These are phyloP conservation scores for Capronia coronata DNA, from an alignment of 2,329 filamentous ascomycete species.

Conservation along the genomic window DNA sequence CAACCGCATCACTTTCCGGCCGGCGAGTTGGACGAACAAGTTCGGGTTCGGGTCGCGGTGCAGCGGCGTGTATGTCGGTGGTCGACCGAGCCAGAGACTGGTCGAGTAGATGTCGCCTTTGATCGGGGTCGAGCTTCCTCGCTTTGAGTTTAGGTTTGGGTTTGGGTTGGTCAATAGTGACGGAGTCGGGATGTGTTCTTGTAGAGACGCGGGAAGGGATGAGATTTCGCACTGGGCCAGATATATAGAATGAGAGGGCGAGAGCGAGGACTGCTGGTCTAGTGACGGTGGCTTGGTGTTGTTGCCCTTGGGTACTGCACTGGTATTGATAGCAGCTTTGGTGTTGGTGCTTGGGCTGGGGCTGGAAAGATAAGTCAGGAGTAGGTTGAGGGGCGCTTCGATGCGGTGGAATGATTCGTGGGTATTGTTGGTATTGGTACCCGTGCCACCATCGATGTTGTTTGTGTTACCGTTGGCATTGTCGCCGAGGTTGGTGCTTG, in stretches of 20 bases:
- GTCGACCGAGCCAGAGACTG: slow-evolving; percentile 80
- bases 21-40: slow-evolving; percentile 74
- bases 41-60: slow-evolving; percentile 95
- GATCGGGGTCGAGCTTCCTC: slow-evolving; percentile 33
- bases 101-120: slow-evolving; percentile 80
- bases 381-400: slow-evolving; percentile 52
- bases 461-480: background rate
- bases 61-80: slow-evolving; percentile 82
- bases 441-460: background rate
- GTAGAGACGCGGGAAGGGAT: slow-evolving; percentile 59
- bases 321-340: background rate
- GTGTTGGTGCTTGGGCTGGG: slow-evolving; percentile 11
- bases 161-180: slow-evolving; percentile 22
- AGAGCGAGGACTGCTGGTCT: background rate
- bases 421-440: background rate
- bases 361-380: slow-evolving; percentile 50
- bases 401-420: slow-evolving; percentile 40
- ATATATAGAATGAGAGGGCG: slow-evolving; percentile 53
- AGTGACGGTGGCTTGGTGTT: background rate
- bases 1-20: slow-evolving; percentile 66
- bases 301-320: too few relatives aligned
- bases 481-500: too few relatives aligned
- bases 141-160: slow-evolving; percentile 52
- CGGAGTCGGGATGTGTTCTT: slow-evolving; percentile 62
- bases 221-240: slow-evolving; percentile 73